These are phyloP conservation scores for Geotrichum fermentans DNA, from an alignment of 1,139 yeast genomes.

Conservation along the genomic window DNA sequence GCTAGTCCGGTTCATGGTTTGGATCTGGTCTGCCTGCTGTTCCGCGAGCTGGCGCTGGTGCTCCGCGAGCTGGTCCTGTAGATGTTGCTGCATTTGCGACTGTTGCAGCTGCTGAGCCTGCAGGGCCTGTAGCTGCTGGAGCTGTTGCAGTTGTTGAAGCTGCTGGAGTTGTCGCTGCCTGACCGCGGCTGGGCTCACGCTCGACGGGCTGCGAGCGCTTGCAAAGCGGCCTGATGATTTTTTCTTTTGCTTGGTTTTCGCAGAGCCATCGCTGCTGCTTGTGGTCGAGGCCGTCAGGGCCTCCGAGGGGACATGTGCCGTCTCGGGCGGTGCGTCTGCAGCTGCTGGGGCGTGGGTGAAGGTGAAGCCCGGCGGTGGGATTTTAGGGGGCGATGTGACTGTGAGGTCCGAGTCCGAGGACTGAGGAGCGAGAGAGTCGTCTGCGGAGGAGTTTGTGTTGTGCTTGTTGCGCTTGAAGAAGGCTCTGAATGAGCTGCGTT, in stretches of 20 bases:
- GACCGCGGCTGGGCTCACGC: background rate
- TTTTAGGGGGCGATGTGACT: background rate
- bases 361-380: constrained; percentile 11
- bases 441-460: background rate
- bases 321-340: background rate
- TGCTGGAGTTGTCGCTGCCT: constrained; percentile 19
- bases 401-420: constrained; percentile 2
- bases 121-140: constrained; percentile 20
- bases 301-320: background rate
- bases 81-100: constrained; percentile 1
- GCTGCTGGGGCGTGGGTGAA: background rate
- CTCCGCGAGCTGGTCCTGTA: constrained; percentile 19
- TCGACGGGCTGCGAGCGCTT: constrained; percentile 8
- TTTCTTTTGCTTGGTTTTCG: background rate
- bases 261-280: background rate
- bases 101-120: constrained; percentile 11
- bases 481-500: too few relatives aligned
- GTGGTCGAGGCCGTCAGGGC: background rate
- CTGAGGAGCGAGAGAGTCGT: background rate
- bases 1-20: background rate
- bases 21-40: too few relatives aligned
- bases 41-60: too few relatives aligned
- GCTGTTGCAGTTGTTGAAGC: constrained; percentile 21
- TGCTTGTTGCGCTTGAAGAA: constrained; percentile 6
- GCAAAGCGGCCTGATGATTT: background rate